Evolutionary conservation across 1,284 basidiomycete species (phyloP), one percentile per base, ranked within the genome.

Genomic region (Heterobasidion parviporum): DNA sequence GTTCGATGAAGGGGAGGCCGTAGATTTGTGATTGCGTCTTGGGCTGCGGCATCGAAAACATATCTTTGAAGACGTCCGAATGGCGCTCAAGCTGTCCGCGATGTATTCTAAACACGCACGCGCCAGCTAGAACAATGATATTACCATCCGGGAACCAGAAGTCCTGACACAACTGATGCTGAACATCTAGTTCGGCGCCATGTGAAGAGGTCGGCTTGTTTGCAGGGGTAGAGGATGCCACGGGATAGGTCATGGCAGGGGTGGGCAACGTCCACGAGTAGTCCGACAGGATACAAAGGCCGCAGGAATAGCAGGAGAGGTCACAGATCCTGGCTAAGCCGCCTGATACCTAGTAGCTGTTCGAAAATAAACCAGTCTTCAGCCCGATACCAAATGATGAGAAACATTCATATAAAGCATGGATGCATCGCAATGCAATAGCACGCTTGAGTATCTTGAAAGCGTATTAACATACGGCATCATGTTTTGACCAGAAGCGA

Each of bases 121-220:
- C 67, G 0, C 75, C 77, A 1, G 80, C 74, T 50, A 85, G 66
- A 54, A 89, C 74, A 52, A 88, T 70, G 43, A 87, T 71, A 62
- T 87, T 89, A 5, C 86, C 86, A 62, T 89, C 86, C 0, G 70
- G 61, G 65, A 89, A 88, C 83, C 83, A 88, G 62, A 87, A 77
- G 59, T 86, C 83, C 1, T 82, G 78, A 36, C 55, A 62, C 15
- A 54, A 20, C 10, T 46, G 50, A 33, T 56, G n/a, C 10, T 16
- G 18, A 20, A 10, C 46, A 8, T 48, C 18, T 10, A 48, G 26
- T 16, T 48, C 46, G 18, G 7, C 10, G 46, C 26, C 3, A 48
- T 49, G 68, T 60, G 62, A 75, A 41, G 38, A 41, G n/a, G n/a
- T 41, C 63, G 50, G 41, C 35, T 44, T 18, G 49, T 53, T 47